phyloP scores from a whole-genome alignment of 176 grass and related monocot genomes.

The Musa schizocarpa region DNA sequence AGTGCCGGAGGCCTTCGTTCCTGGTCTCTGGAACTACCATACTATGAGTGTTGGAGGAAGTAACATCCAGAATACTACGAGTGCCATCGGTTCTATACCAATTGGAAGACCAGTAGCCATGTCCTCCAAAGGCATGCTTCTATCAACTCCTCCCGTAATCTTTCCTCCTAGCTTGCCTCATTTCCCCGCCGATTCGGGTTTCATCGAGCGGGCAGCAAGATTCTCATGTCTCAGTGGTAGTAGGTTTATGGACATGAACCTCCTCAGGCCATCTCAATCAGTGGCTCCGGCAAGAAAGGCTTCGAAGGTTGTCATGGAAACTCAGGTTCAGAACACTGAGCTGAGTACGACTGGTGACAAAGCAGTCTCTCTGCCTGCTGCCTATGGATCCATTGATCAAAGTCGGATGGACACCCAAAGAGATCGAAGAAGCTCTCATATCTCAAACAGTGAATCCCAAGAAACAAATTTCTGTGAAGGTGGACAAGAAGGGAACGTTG shows the following conservation, averaged over 20 bases:
- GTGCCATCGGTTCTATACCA: neutral
- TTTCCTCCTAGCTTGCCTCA: slow-evolving; percentile 1
- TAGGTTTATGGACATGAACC: neutral
- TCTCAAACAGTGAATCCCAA: neutral
- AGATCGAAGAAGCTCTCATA: neutral
- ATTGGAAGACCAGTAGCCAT: slow-evolving; percentile 6
- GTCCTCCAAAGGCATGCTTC: neutral
- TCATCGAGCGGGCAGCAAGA: slow-evolving; percentile 16
- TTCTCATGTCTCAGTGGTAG: slow-evolving; percentile 14
- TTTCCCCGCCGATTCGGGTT: slow-evolving; percentile 9
- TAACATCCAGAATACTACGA: neutral
- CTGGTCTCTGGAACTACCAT: slow-evolving; percentile 10
- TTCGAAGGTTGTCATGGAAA: neutral
- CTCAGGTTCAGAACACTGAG: slow-evolving; percentile 7
- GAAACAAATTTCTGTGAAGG: neutral
- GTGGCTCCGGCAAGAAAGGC: neutral
- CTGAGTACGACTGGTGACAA: neutral
- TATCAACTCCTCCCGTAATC: neutral
- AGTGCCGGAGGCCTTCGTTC: neutral
- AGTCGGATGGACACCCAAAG: neutral
- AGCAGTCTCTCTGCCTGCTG: neutral
- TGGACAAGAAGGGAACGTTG: neutral
- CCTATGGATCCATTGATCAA: neutral
- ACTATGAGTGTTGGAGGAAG: neutral
- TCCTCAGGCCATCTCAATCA: neutral